Evolutionary conservation across 805 yeast species (phyloP).

Genomic region (Candida dendrica): DNA sequence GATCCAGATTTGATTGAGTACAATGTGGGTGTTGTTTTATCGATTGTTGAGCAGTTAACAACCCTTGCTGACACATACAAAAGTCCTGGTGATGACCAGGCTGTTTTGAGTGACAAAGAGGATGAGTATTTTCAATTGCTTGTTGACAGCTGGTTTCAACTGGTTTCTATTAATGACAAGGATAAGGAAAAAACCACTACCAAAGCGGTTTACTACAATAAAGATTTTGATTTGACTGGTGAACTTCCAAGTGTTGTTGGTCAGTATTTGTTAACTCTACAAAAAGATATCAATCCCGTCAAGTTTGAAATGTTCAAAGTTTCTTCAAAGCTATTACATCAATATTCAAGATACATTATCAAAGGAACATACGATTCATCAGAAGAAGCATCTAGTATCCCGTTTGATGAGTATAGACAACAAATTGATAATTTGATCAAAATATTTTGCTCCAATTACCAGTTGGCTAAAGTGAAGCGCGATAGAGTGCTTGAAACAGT

Average conservation of each 20-base stretch:
- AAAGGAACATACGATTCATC: not conserved
- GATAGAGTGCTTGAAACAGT: not conserved
- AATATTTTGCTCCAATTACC: not conserved
- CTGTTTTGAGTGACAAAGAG: not conserved
- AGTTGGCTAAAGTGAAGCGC: not conserved
- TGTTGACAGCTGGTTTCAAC: conserved; percentile 1
- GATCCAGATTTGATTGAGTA: conserved; percentile 37
- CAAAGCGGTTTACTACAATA: not conserved
- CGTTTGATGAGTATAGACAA: not conserved
- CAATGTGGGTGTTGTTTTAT: conserved; percentile 35
- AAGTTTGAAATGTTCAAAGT: conserved; percentile 3
- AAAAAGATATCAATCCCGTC: conserved; percentile 1
- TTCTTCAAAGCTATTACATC: conserved; percentile 5
- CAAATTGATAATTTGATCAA: not conserved
- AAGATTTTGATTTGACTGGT: conserved; percentile 10
- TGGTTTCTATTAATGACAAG: not conserved
- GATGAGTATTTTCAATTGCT: not conserved
- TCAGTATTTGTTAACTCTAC: conserved; percentile 6
- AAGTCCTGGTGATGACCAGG: not conserved
- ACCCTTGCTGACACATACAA: not conserved
- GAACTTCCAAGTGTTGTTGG: conserved; percentile 11
- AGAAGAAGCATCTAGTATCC: not conserved
- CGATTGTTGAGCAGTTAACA: conserved; percentile 16
- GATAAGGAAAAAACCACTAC: conserved; percentile 2
- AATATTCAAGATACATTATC: conserved; percentile 8